Percentiles rank a stretch among this genome's conserved stretches.
Conservation (phyloP, 768 basidiomycete genomes). For the Aureoboletus auriporus region DNA sequence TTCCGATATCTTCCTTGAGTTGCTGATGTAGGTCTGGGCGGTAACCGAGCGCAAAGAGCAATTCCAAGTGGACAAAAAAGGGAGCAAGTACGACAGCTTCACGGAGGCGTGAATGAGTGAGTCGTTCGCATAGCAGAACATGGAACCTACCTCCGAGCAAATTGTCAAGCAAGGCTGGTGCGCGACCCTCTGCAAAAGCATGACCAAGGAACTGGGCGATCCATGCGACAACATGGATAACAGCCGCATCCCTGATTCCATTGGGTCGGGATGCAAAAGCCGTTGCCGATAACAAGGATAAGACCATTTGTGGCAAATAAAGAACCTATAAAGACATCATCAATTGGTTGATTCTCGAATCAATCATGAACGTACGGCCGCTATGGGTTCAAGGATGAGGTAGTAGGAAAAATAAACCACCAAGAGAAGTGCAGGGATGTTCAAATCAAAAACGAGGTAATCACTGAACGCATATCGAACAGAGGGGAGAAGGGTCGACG, state of each 20-base stretch:
- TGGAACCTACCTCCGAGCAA: slow-evolving; percentile 66
- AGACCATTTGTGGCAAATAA: slow-evolving; percentile 69
- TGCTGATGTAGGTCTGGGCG: slow-evolving; percentile 71
- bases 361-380: slow-evolving; percentile 60
- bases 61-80: slow-evolving; percentile 93
- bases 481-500: slow-evolving; percentile 52
- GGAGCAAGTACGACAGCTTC: slow-evolving; percentile 87
- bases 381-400: slow-evolving; percentile 72
- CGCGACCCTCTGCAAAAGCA: slow-evolving; percentile 78
- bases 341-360: slow-evolving; percentile 3
- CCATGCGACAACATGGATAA: slow-evolving; percentile 75
- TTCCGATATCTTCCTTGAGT: slow-evolving; percentile 70
- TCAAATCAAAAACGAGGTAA: slow-evolving; percentile 67
- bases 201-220: slow-evolving; percentile 89
- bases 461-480: slow-evolving; percentile 51
- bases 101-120: background rate
- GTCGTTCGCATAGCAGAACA: background rate
- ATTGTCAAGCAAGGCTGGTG: slow-evolving; percentile 89
- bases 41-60: slow-evolving; percentile 81
- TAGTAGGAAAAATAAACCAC: slow-evolving; percentile 72
- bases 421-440: slow-evolving; percentile 57
- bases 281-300: slow-evolving; percentile 68
- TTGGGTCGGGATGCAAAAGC: slow-evolving; percentile 53
- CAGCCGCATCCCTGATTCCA: slow-evolving; percentile 49
- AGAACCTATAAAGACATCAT: slow-evolving; percentile 47